Conservation (phyloP, 176 grass and related monocot species). For the Oryza glumipatula region DNA sequence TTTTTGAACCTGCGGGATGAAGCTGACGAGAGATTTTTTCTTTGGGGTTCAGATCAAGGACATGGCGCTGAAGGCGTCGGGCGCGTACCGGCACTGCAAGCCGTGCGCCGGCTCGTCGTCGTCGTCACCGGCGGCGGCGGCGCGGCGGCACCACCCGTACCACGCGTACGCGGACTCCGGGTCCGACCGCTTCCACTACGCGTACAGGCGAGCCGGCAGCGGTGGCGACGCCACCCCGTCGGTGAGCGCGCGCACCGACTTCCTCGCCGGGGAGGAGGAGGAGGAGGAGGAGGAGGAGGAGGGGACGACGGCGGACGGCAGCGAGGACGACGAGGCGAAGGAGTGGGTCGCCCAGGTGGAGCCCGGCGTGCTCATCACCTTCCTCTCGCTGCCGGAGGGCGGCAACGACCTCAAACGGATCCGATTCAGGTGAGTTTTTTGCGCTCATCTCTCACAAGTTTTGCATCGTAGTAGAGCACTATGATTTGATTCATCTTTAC, state of each 20-base stretch:
- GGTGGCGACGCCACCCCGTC: slow-evolving; percentile 62
- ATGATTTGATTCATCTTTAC: background rate
- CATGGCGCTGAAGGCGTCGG: slow-evolving; percentile 79
- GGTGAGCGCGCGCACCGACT: slow-evolving; percentile 64
- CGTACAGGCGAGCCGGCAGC: slow-evolving; percentile 50
- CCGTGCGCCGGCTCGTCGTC: slow-evolving; percentile 55
- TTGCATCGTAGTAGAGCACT: background rate
- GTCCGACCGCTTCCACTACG: slow-evolving; percentile 61
- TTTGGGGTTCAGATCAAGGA: slow-evolving; percentile 74
- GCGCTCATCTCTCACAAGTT: background rate
- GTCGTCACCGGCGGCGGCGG: background rate
- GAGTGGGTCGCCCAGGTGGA: slow-evolving; percentile 92
- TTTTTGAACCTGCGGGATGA: no score
- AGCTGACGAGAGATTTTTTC: slow-evolving; percentile 9
- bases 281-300: slow-evolving; percentile 40
- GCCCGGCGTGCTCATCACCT: slow-evolving; percentile 88
- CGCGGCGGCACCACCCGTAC: slow-evolving; percentile 42
- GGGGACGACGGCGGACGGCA: slow-evolving; percentile 35
- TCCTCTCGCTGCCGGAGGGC: slow-evolving; percentile 67
- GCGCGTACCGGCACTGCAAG: slow-evolving; percentile 86
- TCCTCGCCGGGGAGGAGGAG: slow-evolving; percentile 10
- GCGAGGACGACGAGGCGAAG: slow-evolving; percentile 59
- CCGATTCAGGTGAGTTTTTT: slow-evolving; percentile 76
- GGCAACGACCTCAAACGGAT: slow-evolving; percentile 86
- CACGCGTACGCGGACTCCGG: slow-evolving; percentile 56